A percentile compares a stretch with the other conserved stretches of the same genome.
Evolutionary conservation across 1,284 basidiomycete species (phyloP).

Genomic region (Ceratobasidium sp.): DNA sequence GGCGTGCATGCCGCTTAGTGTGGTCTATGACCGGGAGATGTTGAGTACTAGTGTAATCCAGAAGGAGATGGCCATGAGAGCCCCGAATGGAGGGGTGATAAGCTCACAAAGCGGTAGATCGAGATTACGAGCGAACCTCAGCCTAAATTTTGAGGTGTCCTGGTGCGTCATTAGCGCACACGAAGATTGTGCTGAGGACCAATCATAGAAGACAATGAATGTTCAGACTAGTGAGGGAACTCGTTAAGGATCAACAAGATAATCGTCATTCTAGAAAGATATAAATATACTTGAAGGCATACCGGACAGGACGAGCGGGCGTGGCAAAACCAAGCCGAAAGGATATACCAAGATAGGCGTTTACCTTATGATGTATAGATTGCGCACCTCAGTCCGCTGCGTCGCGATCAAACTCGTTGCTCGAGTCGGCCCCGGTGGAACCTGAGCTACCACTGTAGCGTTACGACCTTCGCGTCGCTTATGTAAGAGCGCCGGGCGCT

Average conservation of each 20-base stretch:
- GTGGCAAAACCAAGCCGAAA: constrained; percentile 74
- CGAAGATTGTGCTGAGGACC: constrained; percentile 63
- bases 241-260: constrained; percentile 65
- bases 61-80: constrained; percentile 73
- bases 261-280: constrained; percentile 44
- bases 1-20: constrained; percentile 67
- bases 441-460: constrained; percentile 57
- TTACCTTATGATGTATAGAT: constrained; percentile 47
- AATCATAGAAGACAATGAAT: constrained; percentile 71
- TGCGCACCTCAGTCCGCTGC: constrained; percentile 62
- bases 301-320: constrained; percentile 68
- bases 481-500: too few relatives aligned
- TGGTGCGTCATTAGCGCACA: constrained; percentile 59
- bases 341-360: constrained; percentile 61
- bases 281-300: constrained; percentile 58
- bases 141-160: constrained; percentile 71
- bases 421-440: constrained; percentile 66
- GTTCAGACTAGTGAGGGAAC: constrained; percentile 68
- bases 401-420: constrained; percentile 80
- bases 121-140: constrained; percentile 61
- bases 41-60: constrained; percentile 77
- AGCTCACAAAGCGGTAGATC: neutral
- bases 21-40: constrained; percentile 75
- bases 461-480: too few relatives aligned
- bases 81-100: constrained; percentile 53